These are phyloP conservation scores for Avena insularis DNA, from an alignment of 176 grass and related monocot species.

Conservation along the genomic window DNA sequence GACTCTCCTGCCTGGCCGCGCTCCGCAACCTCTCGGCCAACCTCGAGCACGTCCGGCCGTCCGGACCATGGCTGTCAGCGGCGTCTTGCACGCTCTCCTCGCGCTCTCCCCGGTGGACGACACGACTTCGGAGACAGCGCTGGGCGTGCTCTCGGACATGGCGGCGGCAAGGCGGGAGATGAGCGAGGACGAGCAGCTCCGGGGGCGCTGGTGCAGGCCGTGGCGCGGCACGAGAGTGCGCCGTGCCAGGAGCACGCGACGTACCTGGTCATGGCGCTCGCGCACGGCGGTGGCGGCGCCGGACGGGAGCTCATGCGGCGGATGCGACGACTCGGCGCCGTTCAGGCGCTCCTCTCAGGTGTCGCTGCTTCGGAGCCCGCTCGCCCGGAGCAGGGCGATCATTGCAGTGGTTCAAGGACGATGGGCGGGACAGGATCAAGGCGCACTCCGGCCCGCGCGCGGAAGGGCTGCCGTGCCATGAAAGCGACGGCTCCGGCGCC, in stretches of 20 bases:
- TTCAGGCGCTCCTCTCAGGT: constrained; percentile 67
- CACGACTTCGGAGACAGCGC: constrained; percentile 47
- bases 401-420: constrained; percentile 82
- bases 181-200: constrained; percentile 52
- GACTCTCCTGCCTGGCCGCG: constrained; percentile 55
- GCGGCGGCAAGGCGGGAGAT: constrained; percentile 55
- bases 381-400: constrained; percentile 62
- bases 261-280: constrained; percentile 76
- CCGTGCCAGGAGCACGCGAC: constrained; percentile 74
- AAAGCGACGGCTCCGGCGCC: neutral
- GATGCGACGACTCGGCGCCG: constrained; percentile 57
- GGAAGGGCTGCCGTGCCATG: constrained; percentile 26
- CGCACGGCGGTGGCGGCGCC: constrained; percentile 26
- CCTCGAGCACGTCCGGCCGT: constrained; percentile 73
- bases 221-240: constrained; percentile 57
- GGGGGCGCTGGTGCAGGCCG: constrained; percentile 55
- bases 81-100: constrained; percentile 57
- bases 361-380: constrained; percentile 57
- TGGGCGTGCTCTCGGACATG: constrained; percentile 62
- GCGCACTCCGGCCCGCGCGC: constrained; percentile 69
- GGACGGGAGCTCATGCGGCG: constrained; percentile 29
- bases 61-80: constrained; percentile 56
- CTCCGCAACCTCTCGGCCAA: constrained; percentile 73
- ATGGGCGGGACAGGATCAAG: constrained; percentile 28
- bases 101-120: constrained; percentile 21